Base-by-base conservation (phyloP, 768 basidiomycete species). In the Auriscalpium orientale region DNA sequence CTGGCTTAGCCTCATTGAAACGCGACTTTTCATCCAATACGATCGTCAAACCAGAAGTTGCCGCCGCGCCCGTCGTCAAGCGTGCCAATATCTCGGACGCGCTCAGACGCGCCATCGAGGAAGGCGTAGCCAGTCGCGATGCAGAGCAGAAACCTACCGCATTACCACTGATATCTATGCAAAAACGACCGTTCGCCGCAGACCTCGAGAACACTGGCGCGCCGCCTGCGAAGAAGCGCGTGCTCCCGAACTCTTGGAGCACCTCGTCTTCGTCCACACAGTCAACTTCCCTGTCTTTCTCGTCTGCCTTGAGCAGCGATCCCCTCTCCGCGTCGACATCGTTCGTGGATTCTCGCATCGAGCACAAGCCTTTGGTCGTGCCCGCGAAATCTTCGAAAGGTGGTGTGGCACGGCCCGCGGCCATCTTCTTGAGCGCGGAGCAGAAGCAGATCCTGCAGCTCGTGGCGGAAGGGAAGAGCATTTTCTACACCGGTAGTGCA, bases 401-500 rank as follows among this genome's bases (percentile, higher is more conserved):
- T 36, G 59, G 46, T 2, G 54, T 33, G 3, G 43, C 58, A 2
- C 68, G 68, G 56, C 64, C 67, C 36, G 67, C 79, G 2, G 58
- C 70, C 2, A 70, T 93, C 18, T 79, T 81, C 59, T 75, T 98
- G 56, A 95, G 93, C 69, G 71, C 79, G 57, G 95, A 98, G 66
- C 97, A 99, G 71, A 84, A 75, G 51, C 80, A 87, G 57, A 90
- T 99, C 49, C 73, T 97, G 58, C 78, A 80, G 56, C 75, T 97
- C 37, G 94, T 94, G 1, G 74, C 85, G 36, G 74, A 81, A 12
- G 84, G 82, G 3, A 69, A 83, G 47, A 95, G 84, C 64, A 65
- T 98, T 34, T 99, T 99, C 66, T 99, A 98, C 69, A 99, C 95
- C 1, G 97, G 97, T 28, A 92, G 90, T 74, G 97, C 97, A 57